Percentiles rank a stretch among this genome's conserved stretches.
These are phyloP conservation scores for Pseudozyma sp. DNA, from an alignment of 1,284 basidiomycete genomes.

Conservation along the genomic window DNA sequence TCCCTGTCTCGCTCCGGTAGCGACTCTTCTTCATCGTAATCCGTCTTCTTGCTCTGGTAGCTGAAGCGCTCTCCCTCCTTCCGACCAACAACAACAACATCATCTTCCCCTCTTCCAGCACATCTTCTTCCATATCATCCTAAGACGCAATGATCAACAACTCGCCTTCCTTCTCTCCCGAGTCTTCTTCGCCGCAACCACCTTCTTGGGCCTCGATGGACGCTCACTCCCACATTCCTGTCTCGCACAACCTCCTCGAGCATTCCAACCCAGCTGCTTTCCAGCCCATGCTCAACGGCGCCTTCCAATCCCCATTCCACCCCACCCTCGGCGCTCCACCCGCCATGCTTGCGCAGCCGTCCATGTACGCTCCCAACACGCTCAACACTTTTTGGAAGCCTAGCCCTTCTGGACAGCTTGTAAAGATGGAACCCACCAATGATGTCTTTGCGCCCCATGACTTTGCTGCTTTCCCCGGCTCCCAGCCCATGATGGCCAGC, in stretches of 20 bases:
- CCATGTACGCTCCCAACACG: constrained; percentile 28
- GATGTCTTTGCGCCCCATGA: constrained; percentile 28
- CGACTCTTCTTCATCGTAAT: background rate
- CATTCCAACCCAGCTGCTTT: constrained; percentile 15
- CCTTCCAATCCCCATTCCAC: constrained; percentile 17
- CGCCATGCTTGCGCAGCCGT: constrained; percentile 19
- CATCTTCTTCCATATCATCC: background rate
- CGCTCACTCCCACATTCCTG: constrained; percentile 11
- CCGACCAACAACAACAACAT: background rate
- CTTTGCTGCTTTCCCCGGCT: constrained; percentile 15
- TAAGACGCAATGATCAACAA: constrained; percentile 26
- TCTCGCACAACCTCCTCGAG: constrained; percentile 18
- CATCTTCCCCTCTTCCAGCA: background rate
- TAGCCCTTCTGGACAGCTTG: constrained; percentile 15
- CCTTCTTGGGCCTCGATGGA: constrained; percentile 19
- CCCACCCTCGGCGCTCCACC: constrained; percentile 2
- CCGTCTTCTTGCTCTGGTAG: constrained; percentile 37
- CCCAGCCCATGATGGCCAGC: constrained; percentile 34
- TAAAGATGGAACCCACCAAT: constrained; percentile 34
- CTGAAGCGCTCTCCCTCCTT: constrained; percentile 10
- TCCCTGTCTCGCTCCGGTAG: constrained; percentile 29
- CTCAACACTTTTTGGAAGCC: constrained; percentile 35
- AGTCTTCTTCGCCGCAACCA: constrained; percentile 29
- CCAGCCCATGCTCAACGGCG: constrained; percentile 19
- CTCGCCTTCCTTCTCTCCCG: constrained; percentile 30